Evolutionary conservation across 2,329 filamentous ascomycete genomes (phyloP).

Genomic region (Taxawa tesnikishii): DNA sequence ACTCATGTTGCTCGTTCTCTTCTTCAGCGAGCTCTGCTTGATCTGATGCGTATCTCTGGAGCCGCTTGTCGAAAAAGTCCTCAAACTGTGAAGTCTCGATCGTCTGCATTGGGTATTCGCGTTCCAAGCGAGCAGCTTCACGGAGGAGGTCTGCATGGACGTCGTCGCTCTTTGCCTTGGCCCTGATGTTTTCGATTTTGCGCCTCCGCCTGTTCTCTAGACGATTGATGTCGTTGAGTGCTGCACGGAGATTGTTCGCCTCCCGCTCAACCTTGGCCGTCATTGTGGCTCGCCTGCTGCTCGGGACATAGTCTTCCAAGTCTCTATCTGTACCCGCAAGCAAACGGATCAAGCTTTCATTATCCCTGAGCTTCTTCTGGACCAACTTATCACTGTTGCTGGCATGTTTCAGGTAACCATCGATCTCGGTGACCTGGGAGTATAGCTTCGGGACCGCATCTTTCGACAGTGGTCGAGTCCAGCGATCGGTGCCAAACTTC

Average conservation of each 20-base stretch:
- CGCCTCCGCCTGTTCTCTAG: slow-evolving; percentile 70
- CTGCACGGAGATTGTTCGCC: slow-evolving; percentile 62
- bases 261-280: slow-evolving; percentile 71
- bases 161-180: slow-evolving; percentile 76
- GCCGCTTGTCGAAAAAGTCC: slow-evolving; percentile 70
- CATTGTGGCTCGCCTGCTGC: slow-evolving; percentile 65
- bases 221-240: slow-evolving; percentile 72
- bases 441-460: slow-evolving; percentile 63
- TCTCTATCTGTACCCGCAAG: slow-evolving; percentile 69
- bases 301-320: slow-evolving; percentile 81
- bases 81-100: slow-evolving; percentile 89
- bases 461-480: slow-evolving; percentile 59
- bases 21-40: slow-evolving; percentile 55
- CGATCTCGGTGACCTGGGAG: slow-evolving; percentile 63
- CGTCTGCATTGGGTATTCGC: slow-evolving; percentile 70
- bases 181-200: slow-evolving; percentile 65
- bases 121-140: slow-evolving; percentile 75
- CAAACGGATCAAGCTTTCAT: slow-evolving; percentile 61
- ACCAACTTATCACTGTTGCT: slow-evolving; percentile 57
- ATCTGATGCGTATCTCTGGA: slow-evolving; percentile 73
- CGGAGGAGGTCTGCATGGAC: slow-evolving; percentile 70
- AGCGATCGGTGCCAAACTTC: slow-evolving; percentile 79
- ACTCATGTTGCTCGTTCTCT: slow-evolving; percentile 67
- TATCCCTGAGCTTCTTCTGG: slow-evolving; percentile 64
- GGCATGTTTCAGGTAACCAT: slow-evolving; percentile 70